Conservation (phyloP, 176 grass and related monocot genomes). For the Aegilops bicornis region DNA sequence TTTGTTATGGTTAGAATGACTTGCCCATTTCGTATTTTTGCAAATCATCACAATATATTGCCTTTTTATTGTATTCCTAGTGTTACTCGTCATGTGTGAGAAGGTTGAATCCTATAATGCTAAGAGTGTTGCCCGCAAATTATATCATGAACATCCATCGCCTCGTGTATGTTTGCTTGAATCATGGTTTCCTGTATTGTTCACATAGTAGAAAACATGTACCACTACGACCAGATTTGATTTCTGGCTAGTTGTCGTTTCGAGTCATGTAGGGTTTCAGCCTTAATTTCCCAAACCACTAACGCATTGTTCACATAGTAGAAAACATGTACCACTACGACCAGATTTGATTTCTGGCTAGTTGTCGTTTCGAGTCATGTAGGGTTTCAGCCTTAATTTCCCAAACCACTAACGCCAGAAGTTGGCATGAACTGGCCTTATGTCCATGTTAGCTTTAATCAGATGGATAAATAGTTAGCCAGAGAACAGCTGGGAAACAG, state of each 20-base stretch:
- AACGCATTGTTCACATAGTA: background rate
- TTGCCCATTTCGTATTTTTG: background rate
- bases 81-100: background rate
- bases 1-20: slow-evolving; percentile 83
- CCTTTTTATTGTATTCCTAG: background rate
- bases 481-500: slow-evolving; percentile 2
- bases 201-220: background rate
- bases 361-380: background rate
- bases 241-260: background rate
- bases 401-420: background rate
- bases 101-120: slow-evolving; percentile 11
- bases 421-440: background rate
- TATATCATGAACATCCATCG: background rate
- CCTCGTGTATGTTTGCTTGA: background rate
- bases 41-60: background rate
- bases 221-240: background rate
- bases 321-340: background rate
- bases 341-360: background rate
- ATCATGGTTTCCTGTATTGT: background rate
- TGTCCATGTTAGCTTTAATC: background rate
- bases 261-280: background rate
- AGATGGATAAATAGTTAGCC: background rate
- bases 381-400: background rate
- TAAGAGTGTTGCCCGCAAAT: background rate
- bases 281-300: background rate